Base-by-base conservation (phyloP, 75 land plant species). In the Picea glauca region DNA sequence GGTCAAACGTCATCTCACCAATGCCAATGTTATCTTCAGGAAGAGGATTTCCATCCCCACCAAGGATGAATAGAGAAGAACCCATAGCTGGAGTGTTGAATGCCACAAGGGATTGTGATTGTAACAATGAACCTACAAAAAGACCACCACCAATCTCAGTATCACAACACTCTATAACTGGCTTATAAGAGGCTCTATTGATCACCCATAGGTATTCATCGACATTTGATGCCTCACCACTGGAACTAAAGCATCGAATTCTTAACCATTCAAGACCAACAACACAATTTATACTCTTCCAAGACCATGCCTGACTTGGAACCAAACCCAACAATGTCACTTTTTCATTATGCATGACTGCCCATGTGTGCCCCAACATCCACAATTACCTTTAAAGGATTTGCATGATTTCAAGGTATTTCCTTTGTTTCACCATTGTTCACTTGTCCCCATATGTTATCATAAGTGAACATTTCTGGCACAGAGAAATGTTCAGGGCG, bases 1-100 rank as follows among this genome's bases (percentile, higher is more conserved):
- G 92, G 46, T 84, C 87, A 79, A 96, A 91, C 12, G 98, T 98
- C 58, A 97, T 79, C 66, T 96, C 99, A 15, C 99, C 99, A 70
- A 84, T 82, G 20, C 89, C 90, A 60, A 92, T 72, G 13, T 40
- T 70, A 72, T 84, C 75, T 67, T 78, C 79, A 77, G 95, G 90
- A 50, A 94, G 79, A 60, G 98, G 98, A 72, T 58, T 78, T 3
- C 98, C 99, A 82, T 82, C 83, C 72, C 78, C 77, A 15, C 88
- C 98, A 77, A 96, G 93, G 70, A 96, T 95, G 60, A 84, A 88
- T 21, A 96, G 76, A 30, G 72, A 73, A 85, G 98, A 96, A 17
- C 99, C 98, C 98, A 96, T 90, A 26, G 92, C 93, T 59, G 98
- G 93, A 58, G 98, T 94, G 73, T 95, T 94, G 70, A 96, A 94